Base-by-base conservation (phyloP, 2,329 filamentous ascomycete species). In the Alternaria ventricosa region DNA sequence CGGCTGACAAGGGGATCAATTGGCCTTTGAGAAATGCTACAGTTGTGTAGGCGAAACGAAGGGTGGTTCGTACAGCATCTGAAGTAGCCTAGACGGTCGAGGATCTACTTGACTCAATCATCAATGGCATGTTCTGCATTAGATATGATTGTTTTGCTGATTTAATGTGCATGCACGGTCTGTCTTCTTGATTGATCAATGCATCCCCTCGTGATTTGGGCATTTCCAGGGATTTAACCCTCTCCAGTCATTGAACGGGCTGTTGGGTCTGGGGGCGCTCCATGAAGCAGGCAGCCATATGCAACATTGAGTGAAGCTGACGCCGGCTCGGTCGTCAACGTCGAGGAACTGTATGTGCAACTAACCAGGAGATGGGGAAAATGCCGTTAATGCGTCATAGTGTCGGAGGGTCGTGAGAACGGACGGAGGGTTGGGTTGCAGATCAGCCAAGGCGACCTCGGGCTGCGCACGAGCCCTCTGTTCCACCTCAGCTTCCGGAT, bases 1-100 rank as follows among this genome's bases (percentile, higher is more conserved):
- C 75, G 4, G 68, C 66, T 55, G 75, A 78, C 50, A 78, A 78
- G 64, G 75, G 75, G 1, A 75, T 78, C 25, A 78, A 78, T 50
- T 78, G 75, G 75, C 75, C 75, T n/a, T 60, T 75, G 28, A 50
- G 60, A 27, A 71, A 77, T 63, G 74, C 61, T 28, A 69, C 71
- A 57, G 49, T 15, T 8, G 20, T 23, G 30, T 53, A 53, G 49
- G 36, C 20, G 20, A 12, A 25, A 12, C 0, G 49, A 25, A 53
- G 6, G 15, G 28, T 2, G 28, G 10, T 9, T 12, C 8, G 10
- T 11, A 10, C 1, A 53, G 20, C 30, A 12, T 36, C 13, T 13
- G 9, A 36, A 13, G 20, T n/a, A 20, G 12, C 18, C 5, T 10
- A 6, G 1, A 5, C 9, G 1, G 13, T 4, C 9, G 2, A 25